Conservation (phyloP, 2,329 filamentous ascomycete species). For the Penicillium brasilianum region DNA sequence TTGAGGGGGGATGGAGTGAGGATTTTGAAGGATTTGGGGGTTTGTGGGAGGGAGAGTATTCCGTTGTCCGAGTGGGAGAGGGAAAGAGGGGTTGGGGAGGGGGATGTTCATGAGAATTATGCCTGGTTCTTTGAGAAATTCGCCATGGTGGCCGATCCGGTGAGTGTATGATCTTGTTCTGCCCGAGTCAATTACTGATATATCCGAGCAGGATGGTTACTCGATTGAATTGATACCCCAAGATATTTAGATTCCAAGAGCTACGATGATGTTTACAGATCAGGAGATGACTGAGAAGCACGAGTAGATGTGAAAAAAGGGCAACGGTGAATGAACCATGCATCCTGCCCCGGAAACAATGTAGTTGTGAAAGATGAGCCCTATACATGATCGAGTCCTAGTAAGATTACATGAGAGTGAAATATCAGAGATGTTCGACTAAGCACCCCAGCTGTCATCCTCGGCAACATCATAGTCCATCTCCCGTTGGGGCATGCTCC, state of each 20-base stretch:
- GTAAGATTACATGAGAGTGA: slow-evolving; percentile 10
- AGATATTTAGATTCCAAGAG: slow-evolving; percentile 20
- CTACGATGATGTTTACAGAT: not conserved
- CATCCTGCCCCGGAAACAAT: not conserved
- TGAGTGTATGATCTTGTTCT: slow-evolving; percentile 27
- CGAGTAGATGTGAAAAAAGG: not conserved
- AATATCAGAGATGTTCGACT: slow-evolving; percentile 22
- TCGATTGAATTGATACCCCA: slow-evolving; percentile 42
- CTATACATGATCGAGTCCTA: slow-evolving; percentile 8
- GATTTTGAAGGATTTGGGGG: slow-evolving; percentile 43
- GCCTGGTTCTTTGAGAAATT: slow-evolving; percentile 42
- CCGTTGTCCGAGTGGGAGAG: slow-evolving; percentile 44
- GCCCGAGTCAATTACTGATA: not conserved
- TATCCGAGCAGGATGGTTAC: slow-evolving; percentile 39
- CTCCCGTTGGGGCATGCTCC: slow-evolving; percentile 37
- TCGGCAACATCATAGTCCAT: slow-evolving; percentile 59
- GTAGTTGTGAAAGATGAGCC: slow-evolving; percentile 1
- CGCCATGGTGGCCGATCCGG: slow-evolving; percentile 48
- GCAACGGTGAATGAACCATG: not conserved
- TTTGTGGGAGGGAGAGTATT: slow-evolving; percentile 34
- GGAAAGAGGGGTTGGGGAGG: slow-evolving; percentile 37
- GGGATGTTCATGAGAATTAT: slow-evolving; percentile 43
- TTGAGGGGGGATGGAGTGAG: slow-evolving; percentile 37
- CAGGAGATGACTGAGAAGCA: not conserved
- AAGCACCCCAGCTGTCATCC: slow-evolving; percentile 49